phyloP scores from a whole-genome alignment of 805 yeast genomes.

The Starmerella bombicola region DNA sequence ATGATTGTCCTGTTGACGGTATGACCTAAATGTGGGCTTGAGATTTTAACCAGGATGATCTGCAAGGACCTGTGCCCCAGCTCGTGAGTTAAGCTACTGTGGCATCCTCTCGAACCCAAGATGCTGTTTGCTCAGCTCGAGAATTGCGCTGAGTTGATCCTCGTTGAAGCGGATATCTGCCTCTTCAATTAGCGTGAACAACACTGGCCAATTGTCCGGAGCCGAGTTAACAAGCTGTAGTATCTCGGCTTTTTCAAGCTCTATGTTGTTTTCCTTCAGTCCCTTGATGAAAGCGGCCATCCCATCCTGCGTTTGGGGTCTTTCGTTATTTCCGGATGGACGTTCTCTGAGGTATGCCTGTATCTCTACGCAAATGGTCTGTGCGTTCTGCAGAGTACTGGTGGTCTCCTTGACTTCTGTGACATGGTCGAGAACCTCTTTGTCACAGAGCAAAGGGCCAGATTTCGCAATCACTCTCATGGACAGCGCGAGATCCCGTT shows the following conservation, averaged over 20 bases:
- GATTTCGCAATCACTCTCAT: conserved; percentile 39
- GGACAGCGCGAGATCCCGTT: too few relatives aligned
- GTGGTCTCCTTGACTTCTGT: conserved; percentile 33
- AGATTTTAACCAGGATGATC: background rate
- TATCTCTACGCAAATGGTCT: conserved; percentile 29
- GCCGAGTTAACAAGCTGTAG: conserved; percentile 70
- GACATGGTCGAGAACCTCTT: conserved; percentile 49
- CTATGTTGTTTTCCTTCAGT: conserved; percentile 35
- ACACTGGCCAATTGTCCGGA: conserved; percentile 67
- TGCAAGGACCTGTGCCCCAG: background rate
- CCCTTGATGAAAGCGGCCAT: conserved; percentile 34
- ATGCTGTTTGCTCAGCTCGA: conserved; percentile 41
- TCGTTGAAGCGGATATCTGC: conserved; percentile 78
- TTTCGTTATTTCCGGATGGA: conserved; percentile 30
- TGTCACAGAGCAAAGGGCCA: conserved; percentile 50
- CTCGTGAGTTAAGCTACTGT: background rate
- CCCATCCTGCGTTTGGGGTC: conserved; percentile 28
- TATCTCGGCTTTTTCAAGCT: conserved; percentile 68
- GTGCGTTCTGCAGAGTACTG: conserved; percentile 23
- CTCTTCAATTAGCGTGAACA: conserved; percentile 77
- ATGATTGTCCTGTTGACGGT: too few relatives aligned
- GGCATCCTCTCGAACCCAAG: conserved; percentile 20
- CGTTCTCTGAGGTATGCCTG: conserved; percentile 32
- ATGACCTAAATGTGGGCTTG: background rate
- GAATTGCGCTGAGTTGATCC: conserved; percentile 46